These are phyloP conservation scores for Blastobotrys americana DNA, from an alignment of 805 yeast species.

Conservation along the genomic window DNA sequence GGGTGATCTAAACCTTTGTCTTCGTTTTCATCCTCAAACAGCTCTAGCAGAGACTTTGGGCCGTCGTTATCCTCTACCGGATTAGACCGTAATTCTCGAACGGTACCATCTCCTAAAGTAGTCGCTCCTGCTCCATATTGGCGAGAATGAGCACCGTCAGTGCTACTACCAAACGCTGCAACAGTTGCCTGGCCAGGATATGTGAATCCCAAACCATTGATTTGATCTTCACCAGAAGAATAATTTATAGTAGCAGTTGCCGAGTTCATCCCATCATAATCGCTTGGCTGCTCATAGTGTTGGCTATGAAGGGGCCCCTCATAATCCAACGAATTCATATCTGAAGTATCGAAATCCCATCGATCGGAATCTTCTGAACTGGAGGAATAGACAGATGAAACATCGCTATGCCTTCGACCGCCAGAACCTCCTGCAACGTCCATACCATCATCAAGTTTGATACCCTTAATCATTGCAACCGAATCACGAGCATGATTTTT, in stretches of 20 bases:
- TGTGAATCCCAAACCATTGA: not conserved
- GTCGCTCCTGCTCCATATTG: not conserved
- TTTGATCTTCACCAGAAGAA: not conserved
- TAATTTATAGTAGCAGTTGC: not conserved
- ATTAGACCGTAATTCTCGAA: not conserved
- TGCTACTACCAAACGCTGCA: not conserved
- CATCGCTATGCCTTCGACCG: slow-evolving; percentile 22
- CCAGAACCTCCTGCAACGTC: slow-evolving; percentile 4
- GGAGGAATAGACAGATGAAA: slow-evolving; percentile 21
- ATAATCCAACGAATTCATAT: slow-evolving; percentile 3
- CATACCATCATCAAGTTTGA: slow-evolving; percentile 16
- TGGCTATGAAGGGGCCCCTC: not conserved
- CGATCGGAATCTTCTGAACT: slow-evolving; percentile 28
- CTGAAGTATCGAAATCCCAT: slow-evolving; percentile 80
- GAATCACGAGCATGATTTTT: slow-evolving; percentile 40
- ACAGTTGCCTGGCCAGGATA: not conserved
- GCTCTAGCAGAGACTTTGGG: slow-evolving; percentile 63
- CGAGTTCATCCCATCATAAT: not conserved
- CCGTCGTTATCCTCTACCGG: slow-evolving; percentile 35
- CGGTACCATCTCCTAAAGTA: not conserved
- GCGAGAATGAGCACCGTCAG: not conserved
- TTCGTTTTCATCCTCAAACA: slow-evolving; percentile 51
- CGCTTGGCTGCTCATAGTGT: not conserved
- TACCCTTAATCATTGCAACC: slow-evolving; percentile 25
- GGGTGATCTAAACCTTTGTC: not conserved